Conservation (phyloP, 192 early-diverging fungal genomes). For the Piromyces finnis region DNA sequence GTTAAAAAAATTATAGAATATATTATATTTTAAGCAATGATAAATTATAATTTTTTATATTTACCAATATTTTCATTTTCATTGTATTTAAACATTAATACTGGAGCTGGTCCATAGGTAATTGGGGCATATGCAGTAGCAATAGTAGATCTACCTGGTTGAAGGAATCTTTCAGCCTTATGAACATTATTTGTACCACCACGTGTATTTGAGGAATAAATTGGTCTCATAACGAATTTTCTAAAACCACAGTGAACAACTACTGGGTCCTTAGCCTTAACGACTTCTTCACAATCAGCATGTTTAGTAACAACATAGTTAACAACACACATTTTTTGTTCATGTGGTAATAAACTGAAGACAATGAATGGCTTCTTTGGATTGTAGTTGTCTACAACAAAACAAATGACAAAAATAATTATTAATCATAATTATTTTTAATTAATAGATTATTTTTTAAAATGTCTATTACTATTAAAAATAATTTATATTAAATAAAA, state of each 20-base stretch:
- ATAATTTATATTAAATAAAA: background rate
- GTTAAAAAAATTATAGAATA: too few species aligned
- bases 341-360: constrained; percentile 67
- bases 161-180: constrained; percentile 87
- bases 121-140: constrained; percentile 86
- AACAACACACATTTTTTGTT: constrained; percentile 83
- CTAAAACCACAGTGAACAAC: constrained; percentile 79
- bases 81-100: constrained; percentile 54
- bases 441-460: too few species aligned
- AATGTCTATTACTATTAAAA: too few species aligned
- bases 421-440: too few species aligned
- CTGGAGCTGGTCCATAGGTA: constrained; percentile 70
- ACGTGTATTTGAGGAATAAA: constrained; percentile 72
- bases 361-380: constrained; percentile 15
- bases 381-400: background rate
- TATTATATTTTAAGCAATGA: too few species aligned
- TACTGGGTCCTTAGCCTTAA: constrained; percentile 86
- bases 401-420: too few species aligned
- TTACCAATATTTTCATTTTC: background rate
- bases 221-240: constrained; percentile 61
- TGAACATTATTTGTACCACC: constrained; percentile 78
- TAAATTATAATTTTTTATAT: background rate
- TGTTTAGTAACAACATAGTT: constrained; percentile 60
- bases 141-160: constrained; percentile 45
- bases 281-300: constrained; percentile 50